Evolutionary conservation across 2,329 filamentous ascomycete species (phyloP).

Genomic region (Penicillium nordicum): DNA sequence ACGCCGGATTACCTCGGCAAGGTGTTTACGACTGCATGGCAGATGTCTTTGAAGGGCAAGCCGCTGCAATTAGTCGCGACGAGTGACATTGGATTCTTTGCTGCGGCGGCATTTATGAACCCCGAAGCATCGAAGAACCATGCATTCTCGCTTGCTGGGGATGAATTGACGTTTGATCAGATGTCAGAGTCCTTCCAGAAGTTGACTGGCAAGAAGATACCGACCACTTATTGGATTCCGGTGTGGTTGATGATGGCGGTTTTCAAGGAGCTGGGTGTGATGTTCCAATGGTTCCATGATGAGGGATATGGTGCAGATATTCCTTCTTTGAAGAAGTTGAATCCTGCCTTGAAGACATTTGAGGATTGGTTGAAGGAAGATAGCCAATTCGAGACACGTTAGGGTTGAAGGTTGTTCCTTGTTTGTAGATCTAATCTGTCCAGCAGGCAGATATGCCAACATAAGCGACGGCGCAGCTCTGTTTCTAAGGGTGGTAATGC

Average conservation of each 20-base stretch:
- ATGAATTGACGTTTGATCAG: slow-evolving; percentile 49
- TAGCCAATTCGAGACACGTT: slow-evolving; percentile 37
- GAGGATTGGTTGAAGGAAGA: slow-evolving; percentile 49
- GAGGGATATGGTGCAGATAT: slow-evolving; percentile 50
- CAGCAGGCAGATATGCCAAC: slow-evolving; percentile 27
- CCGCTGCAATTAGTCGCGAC: slow-evolving; percentile 44
- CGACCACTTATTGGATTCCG: slow-evolving; percentile 42
- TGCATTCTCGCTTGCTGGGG: slow-evolving; percentile 51
- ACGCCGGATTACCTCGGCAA: slow-evolving; percentile 47
- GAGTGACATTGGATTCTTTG: slow-evolving; percentile 53
- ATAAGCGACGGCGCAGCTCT: slow-evolving; percentile 29
- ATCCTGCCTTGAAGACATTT: slow-evolving; percentile 49
- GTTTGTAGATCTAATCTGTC: neutral
- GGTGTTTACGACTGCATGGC: slow-evolving; percentile 46
- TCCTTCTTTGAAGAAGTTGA: slow-evolving; percentile 37
- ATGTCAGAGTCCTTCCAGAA: slow-evolving; percentile 47
- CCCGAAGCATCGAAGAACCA: slow-evolving; percentile 45
- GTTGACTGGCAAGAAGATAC: slow-evolving; percentile 45
- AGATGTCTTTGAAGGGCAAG: slow-evolving; percentile 42
- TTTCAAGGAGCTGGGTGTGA: slow-evolving; percentile 45
- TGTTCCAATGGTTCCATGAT: slow-evolving; percentile 52
- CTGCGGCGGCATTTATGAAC: slow-evolving; percentile 48
- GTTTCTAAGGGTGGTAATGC: slow-evolving; percentile 15
- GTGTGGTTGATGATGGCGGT: slow-evolving; percentile 40
- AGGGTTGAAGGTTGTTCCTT: neutral